Evolutionary conservation across 139 green algal species (phyloP).

Genomic region (Ostreobium quekettii): DNA sequence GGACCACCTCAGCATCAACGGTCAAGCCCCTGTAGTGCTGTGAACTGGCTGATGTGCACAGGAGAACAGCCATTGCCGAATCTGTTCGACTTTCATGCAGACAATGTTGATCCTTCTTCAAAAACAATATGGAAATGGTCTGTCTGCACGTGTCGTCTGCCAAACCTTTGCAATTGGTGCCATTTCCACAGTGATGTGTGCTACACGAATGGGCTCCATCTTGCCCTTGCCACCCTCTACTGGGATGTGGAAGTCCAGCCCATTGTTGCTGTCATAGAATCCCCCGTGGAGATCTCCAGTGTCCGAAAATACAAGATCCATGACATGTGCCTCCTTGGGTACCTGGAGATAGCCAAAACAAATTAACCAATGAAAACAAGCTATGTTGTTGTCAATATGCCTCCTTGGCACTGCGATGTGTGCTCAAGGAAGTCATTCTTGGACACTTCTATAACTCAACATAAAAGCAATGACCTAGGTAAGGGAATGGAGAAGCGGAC

Average conservation of each 20-base stretch:
- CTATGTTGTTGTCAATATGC: background rate
- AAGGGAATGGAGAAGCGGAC: no score
- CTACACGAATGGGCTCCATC: slow-evolving; percentile 54
- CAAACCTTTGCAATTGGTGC: slow-evolving; percentile 93
- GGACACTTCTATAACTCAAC: no score
- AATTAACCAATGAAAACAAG: background rate
- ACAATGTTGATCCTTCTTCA: no score
- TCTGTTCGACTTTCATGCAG: no score
- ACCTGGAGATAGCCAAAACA: slow-evolving; percentile 39
- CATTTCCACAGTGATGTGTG: slow-evolving; percentile 96
- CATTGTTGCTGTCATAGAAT: slow-evolving; percentile 87
- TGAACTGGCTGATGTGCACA: no score
- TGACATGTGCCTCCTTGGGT: slow-evolving; percentile 65
- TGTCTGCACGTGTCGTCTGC: no score
- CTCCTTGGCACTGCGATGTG: background rate
- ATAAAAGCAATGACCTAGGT: no score
- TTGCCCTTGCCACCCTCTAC: slow-evolving; percentile 41
- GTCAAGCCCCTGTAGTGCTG: no score
- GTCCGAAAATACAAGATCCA: slow-evolving; percentile 89
- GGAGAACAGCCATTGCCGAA: no score
- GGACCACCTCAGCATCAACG: no score
- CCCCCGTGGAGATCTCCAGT: slow-evolving; percentile 37
- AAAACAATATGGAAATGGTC: no score
- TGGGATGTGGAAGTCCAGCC: slow-evolving; percentile 89
- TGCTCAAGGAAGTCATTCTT: background rate